Evolutionary conservation across 2,329 filamentous ascomycete species (phyloP), one percentile per base, ranked within the genome.

Genomic region (Verticillium tricorpus): DNA sequence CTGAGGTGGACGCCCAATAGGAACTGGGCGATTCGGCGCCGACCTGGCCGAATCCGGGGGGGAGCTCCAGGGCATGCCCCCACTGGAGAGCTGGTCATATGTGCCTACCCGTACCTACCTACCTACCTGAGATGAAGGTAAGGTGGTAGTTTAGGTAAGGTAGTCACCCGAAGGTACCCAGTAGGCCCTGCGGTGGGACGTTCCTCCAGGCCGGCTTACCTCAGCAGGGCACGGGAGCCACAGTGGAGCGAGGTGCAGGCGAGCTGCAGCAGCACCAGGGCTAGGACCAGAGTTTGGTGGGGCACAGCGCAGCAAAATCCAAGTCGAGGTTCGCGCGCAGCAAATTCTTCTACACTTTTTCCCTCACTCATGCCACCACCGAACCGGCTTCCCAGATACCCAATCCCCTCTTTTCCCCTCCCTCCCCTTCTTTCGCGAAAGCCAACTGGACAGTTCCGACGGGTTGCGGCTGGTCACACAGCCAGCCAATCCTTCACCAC

Each of bases 401-500:
- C 45, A 50, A 50, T 50, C 45, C 25, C 57, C 54, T 59, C 58
- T 37, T 62, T 62, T 64, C 56, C 61, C 56, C 37, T 28, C 22
- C 25, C 39, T 58, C 34, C 56, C 22, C 35, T 39, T 45, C 57
- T 28, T 58, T n/a, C 57, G 25, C 35, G 34, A 17, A 17, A 7
- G 35, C 56, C 58, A 57, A 62, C 60, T 56, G 59, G 63, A 63
- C 61, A 59, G 63, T 60, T 50, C 40, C 60, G 58, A 64, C 69
- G 67, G 67, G 67, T 69, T 70, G 67, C 73, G 76, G 78, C 79
- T 81, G 77, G 74, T 68, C 68, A 28, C 28, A 50, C 45, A n/a
- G n/a, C 17, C 74, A 75, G 78, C 77, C 77, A 67, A 67, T 69
- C 70, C 66, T 68, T 72, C 77, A 78, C 66, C 73, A 81, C 78